phyloP scores from a whole-genome alignment of 1,139 yeast genomes.

The Pichia sp. region DNA sequence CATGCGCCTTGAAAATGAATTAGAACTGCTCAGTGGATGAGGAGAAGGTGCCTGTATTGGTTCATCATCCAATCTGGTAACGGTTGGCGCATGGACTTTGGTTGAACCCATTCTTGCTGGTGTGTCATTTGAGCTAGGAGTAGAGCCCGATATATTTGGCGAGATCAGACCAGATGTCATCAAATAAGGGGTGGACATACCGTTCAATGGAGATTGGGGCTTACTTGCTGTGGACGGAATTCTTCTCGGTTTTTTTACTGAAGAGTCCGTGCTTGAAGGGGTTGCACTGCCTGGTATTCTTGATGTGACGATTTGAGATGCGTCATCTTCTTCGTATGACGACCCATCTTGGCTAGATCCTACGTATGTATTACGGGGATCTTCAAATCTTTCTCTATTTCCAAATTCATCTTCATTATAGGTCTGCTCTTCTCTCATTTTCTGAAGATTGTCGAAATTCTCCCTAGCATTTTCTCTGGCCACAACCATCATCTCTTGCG shows the following conservation, averaged over 20 bases:
- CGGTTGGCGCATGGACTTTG: slow-evolving; percentile 31
- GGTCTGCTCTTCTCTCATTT: slow-evolving; percentile 35
- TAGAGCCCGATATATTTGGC: slow-evolving; percentile 29
- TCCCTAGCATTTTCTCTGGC: slow-evolving; percentile 69
- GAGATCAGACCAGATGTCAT: slow-evolving; percentile 50
- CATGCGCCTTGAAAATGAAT: slow-evolving; percentile 29
- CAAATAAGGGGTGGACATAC: slow-evolving; percentile 59
- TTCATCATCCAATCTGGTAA: slow-evolving; percentile 30
- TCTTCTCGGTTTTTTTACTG: slow-evolving; percentile 17
- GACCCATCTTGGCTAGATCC: slow-evolving; percentile 9
- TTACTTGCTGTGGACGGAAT: slow-evolving; percentile 25
- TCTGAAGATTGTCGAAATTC: slow-evolving; percentile 51
- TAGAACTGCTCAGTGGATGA: slow-evolving; percentile 18
- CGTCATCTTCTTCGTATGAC: slow-evolving; percentile 22
- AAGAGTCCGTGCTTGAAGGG: slow-evolving; percentile 18
- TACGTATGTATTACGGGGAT: slow-evolving; percentile 1
- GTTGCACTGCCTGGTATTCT: slow-evolving; percentile 17
- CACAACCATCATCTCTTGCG: slow-evolving; percentile 79
- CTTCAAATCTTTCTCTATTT: slow-evolving; percentile 7
- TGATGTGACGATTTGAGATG: slow-evolving; percentile 12
- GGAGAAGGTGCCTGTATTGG: slow-evolving; percentile 10
- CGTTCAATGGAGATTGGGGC: slow-evolving; percentile 32
- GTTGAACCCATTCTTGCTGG: slow-evolving; percentile 25
- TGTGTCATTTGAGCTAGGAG: slow-evolving; percentile 3
- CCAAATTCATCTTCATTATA: background rate